phyloP scores from a whole-genome alignment of 2,329 filamentous ascomycete species.

The Calonectria ilicicola region DNA sequence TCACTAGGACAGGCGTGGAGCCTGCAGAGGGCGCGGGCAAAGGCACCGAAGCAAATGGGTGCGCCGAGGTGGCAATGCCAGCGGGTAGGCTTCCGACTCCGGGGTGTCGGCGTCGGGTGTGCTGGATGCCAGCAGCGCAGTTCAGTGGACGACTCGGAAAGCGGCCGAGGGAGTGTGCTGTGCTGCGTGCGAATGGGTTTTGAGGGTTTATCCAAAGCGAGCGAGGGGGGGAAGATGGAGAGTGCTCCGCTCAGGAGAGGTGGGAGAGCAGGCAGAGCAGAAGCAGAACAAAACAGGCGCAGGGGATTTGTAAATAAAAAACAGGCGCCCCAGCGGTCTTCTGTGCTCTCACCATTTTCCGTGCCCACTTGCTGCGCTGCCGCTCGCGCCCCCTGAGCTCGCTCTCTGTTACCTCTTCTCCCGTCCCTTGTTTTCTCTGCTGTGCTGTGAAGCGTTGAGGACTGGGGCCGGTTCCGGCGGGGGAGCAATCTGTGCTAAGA shows the following conservation, averaged over 20 bases:
- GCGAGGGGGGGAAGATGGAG: background rate
- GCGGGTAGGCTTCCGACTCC: constrained; percentile 37
- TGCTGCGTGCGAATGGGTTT: background rate
- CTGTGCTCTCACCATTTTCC: background rate
- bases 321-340: background rate
- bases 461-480: constrained; percentile 18
- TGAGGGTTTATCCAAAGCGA: background rate
- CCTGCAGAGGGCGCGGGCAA: background rate
- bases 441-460: background rate
- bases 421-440: background rate
- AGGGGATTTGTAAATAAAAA: background rate
- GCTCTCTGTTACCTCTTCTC: background rate
- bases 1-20: constrained; percentile 22
- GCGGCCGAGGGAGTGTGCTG: constrained; percentile 15
- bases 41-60: constrained; percentile 7
- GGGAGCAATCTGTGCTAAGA: background rate
- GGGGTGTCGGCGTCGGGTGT: constrained; percentile 13
- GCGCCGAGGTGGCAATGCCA: constrained; percentile 13
- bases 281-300: background rate
- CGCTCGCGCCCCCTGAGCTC: background rate
- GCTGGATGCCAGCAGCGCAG: background rate
- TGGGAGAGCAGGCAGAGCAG: constrained; percentile 1
- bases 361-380: background rate
- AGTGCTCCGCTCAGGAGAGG: constrained; percentile 1
- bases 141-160: constrained; percentile 28